These are phyloP conservation scores for Pichia inconspicua DNA, from an alignment of 1,139 yeast species.

Conservation along the genomic window DNA sequence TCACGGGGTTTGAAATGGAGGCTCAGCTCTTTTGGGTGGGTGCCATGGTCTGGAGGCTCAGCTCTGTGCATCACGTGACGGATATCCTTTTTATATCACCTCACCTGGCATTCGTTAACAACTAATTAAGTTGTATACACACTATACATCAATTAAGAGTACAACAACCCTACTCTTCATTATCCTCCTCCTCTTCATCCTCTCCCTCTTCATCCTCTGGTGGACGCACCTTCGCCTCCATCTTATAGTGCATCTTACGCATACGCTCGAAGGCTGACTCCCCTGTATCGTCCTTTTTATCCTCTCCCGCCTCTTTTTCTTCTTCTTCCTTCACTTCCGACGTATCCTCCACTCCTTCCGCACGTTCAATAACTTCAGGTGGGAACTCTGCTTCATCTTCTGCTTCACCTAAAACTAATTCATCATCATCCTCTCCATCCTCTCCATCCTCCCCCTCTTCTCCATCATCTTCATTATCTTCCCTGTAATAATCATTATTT, in stretches of 20 bases:
- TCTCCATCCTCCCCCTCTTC: constrained; percentile 27
- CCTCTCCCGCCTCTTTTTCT: constrained; percentile 24
- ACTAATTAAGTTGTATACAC: no score
- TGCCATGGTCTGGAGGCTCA: no score
- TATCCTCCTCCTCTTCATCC: not conserved
- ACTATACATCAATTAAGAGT: no score
- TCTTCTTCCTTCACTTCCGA: constrained; percentile 42
- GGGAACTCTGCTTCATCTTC: constrained; percentile 14
- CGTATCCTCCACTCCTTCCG: constrained; percentile 32
- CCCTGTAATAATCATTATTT: constrained; percentile 70
- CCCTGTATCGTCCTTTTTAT: not conserved
- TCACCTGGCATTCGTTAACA: no score
- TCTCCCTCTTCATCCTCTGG: not conserved
- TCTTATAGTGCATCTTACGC: constrained; percentile 1
- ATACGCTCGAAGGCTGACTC: not conserved
- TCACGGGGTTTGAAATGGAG: no score
- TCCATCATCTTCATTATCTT: constrained; percentile 58
- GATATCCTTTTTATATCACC: no score
- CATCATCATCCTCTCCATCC: constrained; percentile 1
- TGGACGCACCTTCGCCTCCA: not conserved
- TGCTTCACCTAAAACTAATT: constrained; percentile 8
- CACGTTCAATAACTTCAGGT: constrained; percentile 27
- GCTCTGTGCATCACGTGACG: no score
- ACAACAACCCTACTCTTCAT: no score
- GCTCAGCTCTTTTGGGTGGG: no score